Evolutionary conservation across 305 asterid species (phyloP), one percentile per base, ranked within the genome.

Genomic region (Solanum hybrid): DNA sequence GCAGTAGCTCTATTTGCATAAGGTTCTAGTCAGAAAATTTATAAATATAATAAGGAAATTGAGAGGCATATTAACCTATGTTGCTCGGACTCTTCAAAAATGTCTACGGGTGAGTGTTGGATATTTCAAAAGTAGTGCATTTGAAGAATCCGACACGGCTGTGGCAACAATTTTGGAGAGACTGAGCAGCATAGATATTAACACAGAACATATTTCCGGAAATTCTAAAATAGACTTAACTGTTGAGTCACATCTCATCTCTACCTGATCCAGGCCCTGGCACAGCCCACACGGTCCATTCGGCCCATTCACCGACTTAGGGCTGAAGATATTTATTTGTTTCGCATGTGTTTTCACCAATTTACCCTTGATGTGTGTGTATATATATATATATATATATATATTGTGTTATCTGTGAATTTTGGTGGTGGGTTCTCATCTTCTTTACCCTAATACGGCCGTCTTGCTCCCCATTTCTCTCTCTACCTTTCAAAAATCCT

Each of bases 21-120:
- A 61, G 71, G 26, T 61, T 61, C 11, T 61, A 61, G 71, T 8
- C 71, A 20, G 98, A 89, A 11, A 73, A 73, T 26, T 28, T 73
- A 73, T 73, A 12, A 22, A 73, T 28, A 73, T 16, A 57, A 28
- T 73, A 73, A 71, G 35, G 78, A 26, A 73, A 73, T 57, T 75
- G 39, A 75, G 80, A 74, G 39, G 39, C 81, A 31, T 31, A 31
- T 75, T 57, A 57, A 57, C n/a, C 24, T 20, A 57, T 57, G 69
- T 57, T 57, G 69, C 69, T 57, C 5, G 69, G 69, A 57, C 24
- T 57, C 69, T 57, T 57, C 69, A 57, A 57, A 57, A 57, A 57
- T 57, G 69, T 18, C 69, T 18, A 7, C 2, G 5, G 69, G 24
- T 57, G 69, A 57, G 69, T 57, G 24, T 57, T 1, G 11, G 69